phyloP scores from a whole-genome alignment of 2,329 filamentous ascomycete genomes.

The Epichloe bromicola region DNA sequence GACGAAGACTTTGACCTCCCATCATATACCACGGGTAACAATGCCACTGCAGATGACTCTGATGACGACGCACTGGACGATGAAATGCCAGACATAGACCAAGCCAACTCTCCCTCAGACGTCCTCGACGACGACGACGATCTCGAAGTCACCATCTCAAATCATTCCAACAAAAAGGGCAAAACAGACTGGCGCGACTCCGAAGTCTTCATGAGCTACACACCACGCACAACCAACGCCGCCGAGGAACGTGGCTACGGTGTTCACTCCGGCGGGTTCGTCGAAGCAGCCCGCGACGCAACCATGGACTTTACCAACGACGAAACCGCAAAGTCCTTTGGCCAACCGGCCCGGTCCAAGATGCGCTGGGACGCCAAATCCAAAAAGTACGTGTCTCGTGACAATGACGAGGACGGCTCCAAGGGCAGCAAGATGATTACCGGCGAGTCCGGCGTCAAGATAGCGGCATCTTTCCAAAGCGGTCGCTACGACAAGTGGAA shows the following conservation, averaged over 20 bases:
- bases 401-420: conserved; percentile 90
- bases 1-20: conserved; percentile 15
- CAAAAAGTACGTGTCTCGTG: conserved; percentile 84
- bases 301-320: conserved; percentile 92
- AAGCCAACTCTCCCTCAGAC: not conserved
- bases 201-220: conserved; percentile 95
- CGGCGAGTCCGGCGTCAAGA: conserved; percentile 90
- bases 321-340: conserved; percentile 69
- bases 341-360: conserved; percentile 56
- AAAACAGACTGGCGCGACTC: conserved; percentile 63
- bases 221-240: conserved; percentile 63
- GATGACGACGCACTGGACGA: conserved; percentile 8
- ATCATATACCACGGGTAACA: not conserved
- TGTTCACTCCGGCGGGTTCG: conserved; percentile 77
- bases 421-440: conserved; percentile 59
- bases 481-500: conserved; percentile 91
- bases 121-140: conserved; percentile 48
- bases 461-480: conserved; percentile 83
- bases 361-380: conserved; percentile 97
- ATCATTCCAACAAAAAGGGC: conserved; percentile 36
- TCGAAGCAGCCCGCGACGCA: conserved; percentile 71
- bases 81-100: conserved; percentile 5
- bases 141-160: conserved; percentile 58
- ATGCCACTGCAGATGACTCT: conserved; percentile 12
- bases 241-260: conserved; percentile 89